Base-by-base conservation (phyloP, 2,329 filamentous ascomycete genomes). In the Huntiella abstrusa region DNA sequence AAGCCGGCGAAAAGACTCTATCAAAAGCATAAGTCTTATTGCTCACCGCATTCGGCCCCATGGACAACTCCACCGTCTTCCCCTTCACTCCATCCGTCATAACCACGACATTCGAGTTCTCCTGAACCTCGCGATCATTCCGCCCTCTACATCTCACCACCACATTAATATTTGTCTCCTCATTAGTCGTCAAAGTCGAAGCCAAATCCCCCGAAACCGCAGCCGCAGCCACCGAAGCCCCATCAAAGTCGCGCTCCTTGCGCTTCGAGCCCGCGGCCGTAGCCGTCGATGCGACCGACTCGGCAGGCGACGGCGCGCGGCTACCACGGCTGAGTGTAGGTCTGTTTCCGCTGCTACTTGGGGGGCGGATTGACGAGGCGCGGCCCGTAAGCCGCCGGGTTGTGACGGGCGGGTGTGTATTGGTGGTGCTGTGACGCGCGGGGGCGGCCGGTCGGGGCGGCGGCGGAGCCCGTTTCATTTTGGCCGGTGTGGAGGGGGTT, bases 11-110 rank as follows among this genome's bases (percentile, higher is more conserved):
- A 57, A 94, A 98, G 53, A 96, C 91, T 58, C 88, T 91, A 63
- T 98, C 91, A 59, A 98, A 98, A 53, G 82, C 79, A 60, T 98
- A 98, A 0, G 84, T 83, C 65, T 96, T 96, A 64, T 98, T 94
- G 67, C 80, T 92, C 48, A 96, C 64, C 33, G 91, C 83, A 61
- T 80, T 93, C 0, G 87, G 80, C 1, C 88, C 91, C 84, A 96
- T 94, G 3, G 80, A 87, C 41, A 98, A 63, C 53, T 92, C 81
- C 19, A 98, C 76, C 35, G 71, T 73, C 56, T 81, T 85, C 39
- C 87, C 86, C 62, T 83, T 88, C 51, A 85, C 77, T n/a, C 84
- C 86, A 54, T 91, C 83, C 3, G 87, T 88, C 17, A 73, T 77
- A 7, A 98, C 77, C 1, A 96, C 87, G 1, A 96, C 86, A 35